A percentile compares a stretch with the other conserved stretches of the same genome.
These are phyloP conservation scores for Senna tora DNA, from an alignment of 306 rosid species.

Conservation along the genomic window DNA sequence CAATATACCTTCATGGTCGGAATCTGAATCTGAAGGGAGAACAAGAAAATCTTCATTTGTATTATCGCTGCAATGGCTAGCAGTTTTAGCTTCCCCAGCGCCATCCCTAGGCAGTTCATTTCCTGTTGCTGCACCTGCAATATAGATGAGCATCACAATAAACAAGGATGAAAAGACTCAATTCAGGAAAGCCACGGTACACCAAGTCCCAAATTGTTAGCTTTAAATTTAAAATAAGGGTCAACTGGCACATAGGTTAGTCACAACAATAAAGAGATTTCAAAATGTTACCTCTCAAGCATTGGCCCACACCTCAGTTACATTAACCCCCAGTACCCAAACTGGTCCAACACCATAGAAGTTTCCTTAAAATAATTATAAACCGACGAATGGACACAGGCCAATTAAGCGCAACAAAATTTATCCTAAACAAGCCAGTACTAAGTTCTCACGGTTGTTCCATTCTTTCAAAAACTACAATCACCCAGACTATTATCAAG, in stretches of 20 bases:
- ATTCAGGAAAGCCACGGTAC: not conserved
- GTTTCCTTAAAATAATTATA: not conserved
- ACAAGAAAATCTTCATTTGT: not conserved
- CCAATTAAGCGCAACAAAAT: not conserved
- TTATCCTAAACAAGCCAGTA: not conserved
- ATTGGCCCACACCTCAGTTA: not conserved
- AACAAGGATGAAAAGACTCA: not conserved
- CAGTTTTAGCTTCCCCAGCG: constrained; percentile 2
- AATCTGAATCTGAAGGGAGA: not conserved
- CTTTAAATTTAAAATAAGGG: not conserved
- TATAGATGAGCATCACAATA: not conserved
- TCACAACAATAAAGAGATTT: not conserved
- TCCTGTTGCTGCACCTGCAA: not conserved
- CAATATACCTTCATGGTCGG: not conserved
- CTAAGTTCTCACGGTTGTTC: not conserved
- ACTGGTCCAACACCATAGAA: not conserved
- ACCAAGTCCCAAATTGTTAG: not conserved
- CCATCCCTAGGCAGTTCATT: not conserved
- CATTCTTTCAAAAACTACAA: not conserved
- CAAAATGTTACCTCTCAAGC: not conserved
- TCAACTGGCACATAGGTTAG: not conserved
- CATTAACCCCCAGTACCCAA: not conserved
- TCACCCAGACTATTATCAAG: not conserved
- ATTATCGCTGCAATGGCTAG: not conserved
- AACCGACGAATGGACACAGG: not conserved